These are phyloP conservation scores for Rhodamnia rubescens DNA, from an alignment of 345 rosid species.

Conservation along the genomic window DNA sequence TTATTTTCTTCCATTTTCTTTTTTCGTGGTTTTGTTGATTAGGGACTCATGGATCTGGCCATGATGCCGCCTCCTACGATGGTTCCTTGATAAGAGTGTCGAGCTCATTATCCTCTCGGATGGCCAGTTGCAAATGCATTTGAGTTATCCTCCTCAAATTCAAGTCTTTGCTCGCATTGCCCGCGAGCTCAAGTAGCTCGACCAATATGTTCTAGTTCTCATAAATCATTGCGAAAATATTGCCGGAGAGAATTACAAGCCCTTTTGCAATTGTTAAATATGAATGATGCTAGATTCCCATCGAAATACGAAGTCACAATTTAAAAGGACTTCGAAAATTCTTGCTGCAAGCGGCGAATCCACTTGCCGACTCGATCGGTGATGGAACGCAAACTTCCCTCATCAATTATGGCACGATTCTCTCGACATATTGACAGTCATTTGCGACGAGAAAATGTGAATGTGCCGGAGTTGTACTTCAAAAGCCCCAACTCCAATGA, in stretches of 20 bases:
- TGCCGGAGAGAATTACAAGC: slow-evolving; percentile 5
- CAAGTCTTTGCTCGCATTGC: too few species aligned
- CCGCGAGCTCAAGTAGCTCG: neutral
- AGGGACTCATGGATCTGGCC: too few species aligned
- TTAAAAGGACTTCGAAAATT: neutral
- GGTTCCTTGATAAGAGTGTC: too few species aligned
- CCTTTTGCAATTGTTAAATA: neutral
- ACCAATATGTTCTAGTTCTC: slow-evolving; percentile 15
- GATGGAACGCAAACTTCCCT: slow-evolving; percentile 4
- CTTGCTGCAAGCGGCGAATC: slow-evolving; percentile 2
- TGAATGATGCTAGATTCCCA: too few species aligned
- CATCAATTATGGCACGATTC: neutral
- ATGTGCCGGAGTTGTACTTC: slow-evolving; percentile 6
- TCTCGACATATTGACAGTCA: slow-evolving; percentile 12
- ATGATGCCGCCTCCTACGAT: too few species aligned
- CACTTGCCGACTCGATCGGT: slow-evolving; percentile 4
- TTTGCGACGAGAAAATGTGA: too few species aligned
- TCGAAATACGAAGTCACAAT: slow-evolving; percentile 7
- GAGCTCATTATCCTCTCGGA: too few species aligned
- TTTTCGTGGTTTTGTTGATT: too few species aligned
- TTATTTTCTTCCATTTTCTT: too few species aligned
- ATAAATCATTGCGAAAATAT: slow-evolving; percentile 5
- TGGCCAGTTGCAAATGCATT: too few species aligned
- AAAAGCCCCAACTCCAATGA: neutral
- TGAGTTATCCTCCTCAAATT: too few species aligned